Conservation (phyloP, 2,329 filamentous ascomycete genomes). For the Torrubiellomyces zombiae region DNA sequence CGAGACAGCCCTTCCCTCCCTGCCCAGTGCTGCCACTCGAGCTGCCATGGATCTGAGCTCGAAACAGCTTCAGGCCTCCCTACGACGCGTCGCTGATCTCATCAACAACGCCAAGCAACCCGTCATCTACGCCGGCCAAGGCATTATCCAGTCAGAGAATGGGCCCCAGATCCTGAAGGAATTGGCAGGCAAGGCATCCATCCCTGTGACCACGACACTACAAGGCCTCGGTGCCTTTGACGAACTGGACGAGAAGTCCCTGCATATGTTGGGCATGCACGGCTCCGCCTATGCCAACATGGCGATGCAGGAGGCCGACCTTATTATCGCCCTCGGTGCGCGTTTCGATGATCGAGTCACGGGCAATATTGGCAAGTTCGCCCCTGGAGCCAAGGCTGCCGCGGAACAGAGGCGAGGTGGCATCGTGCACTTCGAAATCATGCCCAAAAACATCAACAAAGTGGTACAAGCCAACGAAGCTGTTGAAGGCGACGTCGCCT, state of each 20-base stretch:
- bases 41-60: conserved; percentile 58
- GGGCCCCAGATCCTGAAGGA: conserved; percentile 67
- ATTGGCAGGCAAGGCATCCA: conserved; percentile 76
- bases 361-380: conserved; percentile 65
- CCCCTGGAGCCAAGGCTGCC: conserved; percentile 71
- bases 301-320: conserved; percentile 90
- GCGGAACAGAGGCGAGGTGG: conserved; percentile 75
- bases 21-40: conserved; percentile 73
- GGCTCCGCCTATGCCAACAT: conserved; percentile 94
- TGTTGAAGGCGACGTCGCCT: conserved; percentile 77
- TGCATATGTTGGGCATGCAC: conserved; percentile 99
- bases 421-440: conserved; percentile 94
- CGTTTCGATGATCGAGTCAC: conserved; percentile 97
- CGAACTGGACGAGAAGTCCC: conserved; percentile 80
- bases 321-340: conserved; percentile 85
- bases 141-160: conserved; percentile 63
- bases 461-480: conserved; percentile 93
- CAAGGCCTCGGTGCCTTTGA: conserved; percentile 87
- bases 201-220: conserved; percentile 90
- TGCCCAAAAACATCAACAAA: conserved; percentile 99
- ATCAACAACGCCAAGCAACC: conserved; percentile 87
- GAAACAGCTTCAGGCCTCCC: conserved; percentile 56
- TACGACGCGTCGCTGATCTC: conserved; percentile 62
- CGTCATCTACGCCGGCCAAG: conserved; percentile 86
- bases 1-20: conserved; percentile 53